phyloP scores from a whole-genome alignment of 768 basidiomycete genomes.

The Auricularia heimuer region DNA sequence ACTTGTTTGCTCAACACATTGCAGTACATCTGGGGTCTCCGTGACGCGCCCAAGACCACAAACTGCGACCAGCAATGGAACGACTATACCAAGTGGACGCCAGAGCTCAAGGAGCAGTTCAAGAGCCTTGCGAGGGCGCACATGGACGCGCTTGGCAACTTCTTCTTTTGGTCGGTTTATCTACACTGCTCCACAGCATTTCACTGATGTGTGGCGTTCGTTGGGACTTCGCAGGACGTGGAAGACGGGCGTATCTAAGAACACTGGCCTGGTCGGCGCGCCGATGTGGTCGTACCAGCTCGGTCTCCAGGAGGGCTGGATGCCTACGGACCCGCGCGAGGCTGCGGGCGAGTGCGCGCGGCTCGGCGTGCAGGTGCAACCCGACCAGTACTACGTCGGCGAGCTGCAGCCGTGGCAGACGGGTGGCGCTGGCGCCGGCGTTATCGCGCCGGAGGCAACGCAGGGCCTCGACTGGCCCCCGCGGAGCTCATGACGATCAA shows the following conservation, averaged over 20 bases:
- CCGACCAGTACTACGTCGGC: slow-evolving; percentile 33
- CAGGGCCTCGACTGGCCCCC: slow-evolving; percentile 59
- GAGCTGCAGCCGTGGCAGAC: slow-evolving; percentile 63
- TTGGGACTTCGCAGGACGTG: slow-evolving; percentile 56
- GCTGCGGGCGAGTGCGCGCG: slow-evolving; percentile 62
- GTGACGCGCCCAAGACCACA: neutral
- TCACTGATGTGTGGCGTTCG: neutral
- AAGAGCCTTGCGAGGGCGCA: slow-evolving; percentile 67
- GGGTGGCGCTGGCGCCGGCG: slow-evolving; percentile 65
- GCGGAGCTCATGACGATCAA: slow-evolving; percentile 44
- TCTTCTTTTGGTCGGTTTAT: slow-evolving; percentile 19
- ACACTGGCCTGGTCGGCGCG: neutral
- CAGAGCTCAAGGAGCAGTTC: slow-evolving; percentile 51
- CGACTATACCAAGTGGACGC: slow-evolving; percentile 59
- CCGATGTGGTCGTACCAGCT: slow-evolving; percentile 80
- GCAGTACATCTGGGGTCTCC: slow-evolving; percentile 2
- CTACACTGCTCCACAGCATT: neutral
- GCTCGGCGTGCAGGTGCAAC: slow-evolving; percentile 19
- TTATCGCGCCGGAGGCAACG: slow-evolving; percentile 49
- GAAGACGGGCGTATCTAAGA: slow-evolving; percentile 36
- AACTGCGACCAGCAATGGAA: slow-evolving; percentile 56
- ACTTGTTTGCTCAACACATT: neutral
- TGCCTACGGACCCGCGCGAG: slow-evolving; percentile 77
- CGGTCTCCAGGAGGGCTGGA: slow-evolving; percentile 85
- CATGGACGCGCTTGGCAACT: slow-evolving; percentile 69